Conservation (phyloP, 306 rosid genomes). For the Cicer pinnatifidum region DNA sequence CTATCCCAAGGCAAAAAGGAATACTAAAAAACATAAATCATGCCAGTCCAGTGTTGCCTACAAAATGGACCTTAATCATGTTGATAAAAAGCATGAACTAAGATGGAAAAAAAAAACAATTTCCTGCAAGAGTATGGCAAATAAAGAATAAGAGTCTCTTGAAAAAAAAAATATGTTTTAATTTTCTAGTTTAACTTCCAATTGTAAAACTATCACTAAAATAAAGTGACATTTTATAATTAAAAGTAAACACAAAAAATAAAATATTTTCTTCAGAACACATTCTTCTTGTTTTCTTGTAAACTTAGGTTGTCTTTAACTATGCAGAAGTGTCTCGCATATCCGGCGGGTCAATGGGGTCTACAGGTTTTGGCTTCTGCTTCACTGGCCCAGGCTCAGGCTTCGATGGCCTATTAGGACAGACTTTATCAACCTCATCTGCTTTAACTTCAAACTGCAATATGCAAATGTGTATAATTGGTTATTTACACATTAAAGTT, state of each 20-base stretch:
- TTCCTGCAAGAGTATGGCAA: background rate
- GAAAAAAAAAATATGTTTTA: background rate
- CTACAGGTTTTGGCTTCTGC: conserved; percentile 51
- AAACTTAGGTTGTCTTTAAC: conserved; percentile 5
- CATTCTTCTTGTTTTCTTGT: background rate
- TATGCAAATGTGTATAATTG: conserved; percentile 33
- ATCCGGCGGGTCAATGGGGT: conserved; percentile 45
- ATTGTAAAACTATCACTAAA: conserved; percentile 9
- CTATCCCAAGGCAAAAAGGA: background rate
- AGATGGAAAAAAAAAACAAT: background rate
- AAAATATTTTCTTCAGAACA: background rate
- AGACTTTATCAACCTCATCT: conserved; percentile 63
- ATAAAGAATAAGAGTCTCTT: background rate
- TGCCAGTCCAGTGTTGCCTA: background rate
- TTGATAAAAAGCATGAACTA: background rate
- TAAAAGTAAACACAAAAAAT: background rate
- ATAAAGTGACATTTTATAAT: conserved; percentile 4
- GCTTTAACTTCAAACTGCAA: conserved; percentile 64
- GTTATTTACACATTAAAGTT: conserved; percentile 11
- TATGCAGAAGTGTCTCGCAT: conserved; percentile 66
- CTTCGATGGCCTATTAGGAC: conserved; percentile 70
- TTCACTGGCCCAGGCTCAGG: conserved; percentile 54
- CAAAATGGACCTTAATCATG: conserved; percentile 12
- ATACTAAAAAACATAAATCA: background rate
- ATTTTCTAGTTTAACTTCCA: background rate